These are phyloP conservation scores for Rhypophila decipiens DNA, from an alignment of 495 filamentous ascomycete genomes.

Conservation along the genomic window DNA sequence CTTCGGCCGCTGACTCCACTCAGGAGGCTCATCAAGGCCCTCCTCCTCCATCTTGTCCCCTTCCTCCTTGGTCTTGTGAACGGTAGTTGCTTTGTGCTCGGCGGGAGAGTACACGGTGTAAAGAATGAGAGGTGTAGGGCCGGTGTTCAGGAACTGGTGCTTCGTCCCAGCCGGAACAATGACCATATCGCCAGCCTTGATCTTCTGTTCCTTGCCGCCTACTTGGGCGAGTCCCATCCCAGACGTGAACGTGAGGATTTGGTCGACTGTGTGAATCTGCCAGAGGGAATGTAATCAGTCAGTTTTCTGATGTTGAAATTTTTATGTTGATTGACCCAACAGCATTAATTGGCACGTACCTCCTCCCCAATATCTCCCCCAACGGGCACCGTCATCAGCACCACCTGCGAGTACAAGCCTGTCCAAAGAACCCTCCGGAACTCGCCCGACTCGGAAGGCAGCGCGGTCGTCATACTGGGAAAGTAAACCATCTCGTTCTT, in stretches of 20 bases:
- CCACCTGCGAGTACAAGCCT: conserved; percentile 55
- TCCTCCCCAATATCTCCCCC: conserved; percentile 62
- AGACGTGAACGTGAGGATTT: conserved; percentile 57
- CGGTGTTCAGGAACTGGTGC: conserved; percentile 61
- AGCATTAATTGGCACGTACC: conserved; percentile 23
- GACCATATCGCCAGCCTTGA: conserved; percentile 55
- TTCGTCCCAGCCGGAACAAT: conserved; percentile 60
- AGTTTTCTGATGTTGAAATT: too few species aligned
- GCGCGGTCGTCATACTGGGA: conserved; percentile 44
- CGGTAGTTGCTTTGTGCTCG: conserved; percentile 50
- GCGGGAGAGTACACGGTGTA: conserved; percentile 59
- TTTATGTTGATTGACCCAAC: too few species aligned
- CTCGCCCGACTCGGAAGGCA: conserved; percentile 44
- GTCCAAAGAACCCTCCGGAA: conserved; percentile 59
- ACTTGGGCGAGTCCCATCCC: conserved; percentile 52
- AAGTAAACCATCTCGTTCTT: conserved; percentile 55
- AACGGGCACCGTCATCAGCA: conserved; percentile 58
- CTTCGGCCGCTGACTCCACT: conserved; percentile 50
- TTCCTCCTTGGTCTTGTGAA: conserved; percentile 57
- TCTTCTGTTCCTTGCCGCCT: conserved; percentile 50
- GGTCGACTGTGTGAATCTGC: conserved; percentile 47
- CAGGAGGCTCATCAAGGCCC: conserved; percentile 54
- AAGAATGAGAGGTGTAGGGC: conserved; percentile 45
- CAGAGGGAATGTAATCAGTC: too few species aligned
- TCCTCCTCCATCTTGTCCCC: conserved; percentile 55